phyloP scores from a whole-genome alignment of 23 red algal species.

The Agarophyton chilense region DNA sequence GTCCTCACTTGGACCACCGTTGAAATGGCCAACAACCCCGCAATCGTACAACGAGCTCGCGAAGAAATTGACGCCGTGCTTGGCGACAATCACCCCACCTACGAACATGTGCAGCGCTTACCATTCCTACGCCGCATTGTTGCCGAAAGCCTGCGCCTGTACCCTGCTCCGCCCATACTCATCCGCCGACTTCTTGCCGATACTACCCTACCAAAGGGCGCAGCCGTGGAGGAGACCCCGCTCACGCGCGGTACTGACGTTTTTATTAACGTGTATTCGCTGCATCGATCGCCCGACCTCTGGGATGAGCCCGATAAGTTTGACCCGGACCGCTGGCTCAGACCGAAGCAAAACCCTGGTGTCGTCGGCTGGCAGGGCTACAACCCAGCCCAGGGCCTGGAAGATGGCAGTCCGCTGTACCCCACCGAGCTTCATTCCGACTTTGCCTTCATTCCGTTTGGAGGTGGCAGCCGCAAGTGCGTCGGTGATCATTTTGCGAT shows the following conservation, averaged over 20 bases:
- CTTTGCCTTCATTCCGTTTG: slow-evolving; percentile 86
- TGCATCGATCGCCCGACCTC: slow-evolving; percentile 69
- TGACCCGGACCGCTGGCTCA: slow-evolving; percentile 81
- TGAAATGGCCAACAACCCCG: slow-evolving; percentile 70
- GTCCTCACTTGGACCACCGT: slow-evolving; percentile 83
- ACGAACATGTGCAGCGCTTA: slow-evolving; percentile 64
- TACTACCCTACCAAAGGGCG: slow-evolving; percentile 60
- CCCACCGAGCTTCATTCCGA: slow-evolving; percentile 75
- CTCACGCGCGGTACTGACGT: slow-evolving; percentile 76
- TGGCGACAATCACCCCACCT: slow-evolving; percentile 64
- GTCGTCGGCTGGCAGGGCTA: slow-evolving; percentile 75
- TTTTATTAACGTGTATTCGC: slow-evolving; percentile 75
- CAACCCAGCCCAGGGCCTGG: slow-evolving; percentile 54
- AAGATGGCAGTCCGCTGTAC: slow-evolving; percentile 63
- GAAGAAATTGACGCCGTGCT: slow-evolving; percentile 81
- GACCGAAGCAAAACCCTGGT: slow-evolving; percentile 59
- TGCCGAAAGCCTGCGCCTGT: slow-evolving; percentile 75
- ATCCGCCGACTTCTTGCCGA: slow-evolving; percentile 77
- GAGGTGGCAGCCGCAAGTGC: slow-evolving; percentile 77
- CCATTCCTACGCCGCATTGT: slow-evolving; percentile 57
- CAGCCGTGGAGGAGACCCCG: slow-evolving; percentile 13
- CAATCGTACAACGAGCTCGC: slow-evolving; percentile 51
- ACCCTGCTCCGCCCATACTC: slow-evolving; percentile 79
- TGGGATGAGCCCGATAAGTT: slow-evolving; percentile 77
- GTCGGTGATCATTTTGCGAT: slow-evolving; percentile 90